Percentiles rank a stretch among this genome's conserved stretches.
Evolutionary conservation across 164 flowering plant species (phyloP).

Genomic region (Cinnamomum chago): DNA sequence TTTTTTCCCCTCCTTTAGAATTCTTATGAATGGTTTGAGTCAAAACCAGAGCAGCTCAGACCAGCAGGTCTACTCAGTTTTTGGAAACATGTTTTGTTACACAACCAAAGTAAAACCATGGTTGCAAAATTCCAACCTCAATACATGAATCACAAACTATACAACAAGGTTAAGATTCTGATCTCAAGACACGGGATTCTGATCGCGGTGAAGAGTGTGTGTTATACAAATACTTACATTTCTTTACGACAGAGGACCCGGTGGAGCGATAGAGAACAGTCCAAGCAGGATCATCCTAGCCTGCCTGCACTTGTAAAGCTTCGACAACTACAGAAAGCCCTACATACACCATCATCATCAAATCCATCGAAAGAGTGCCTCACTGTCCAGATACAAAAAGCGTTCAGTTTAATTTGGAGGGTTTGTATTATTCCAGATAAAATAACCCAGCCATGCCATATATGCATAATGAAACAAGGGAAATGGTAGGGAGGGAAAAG

Average conservation of each 20-base stretch:
- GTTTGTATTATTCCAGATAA: constrained; percentile 41
- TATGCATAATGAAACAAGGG: constrained; percentile 11
- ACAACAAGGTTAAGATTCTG: no score
- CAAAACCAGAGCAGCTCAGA: no score
- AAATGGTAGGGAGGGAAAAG: constrained; percentile 13
- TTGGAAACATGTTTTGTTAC: no score
- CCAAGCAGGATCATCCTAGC: not conserved
- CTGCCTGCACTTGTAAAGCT: constrained; percentile 10
- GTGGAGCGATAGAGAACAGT: not conserved
- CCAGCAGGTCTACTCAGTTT: no score
- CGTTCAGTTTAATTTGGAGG: not conserved
- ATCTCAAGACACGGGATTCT: no score
- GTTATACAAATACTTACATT: constrained; percentile 8
- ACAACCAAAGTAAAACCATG: no score
- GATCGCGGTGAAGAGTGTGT: not conserved
- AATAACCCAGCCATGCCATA: constrained; percentile 29
- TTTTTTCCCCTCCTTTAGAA: no score
- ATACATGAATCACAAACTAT: no score
- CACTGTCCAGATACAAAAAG: not conserved
- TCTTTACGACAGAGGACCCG: not conserved
- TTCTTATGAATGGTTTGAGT: no score
- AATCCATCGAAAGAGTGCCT: not conserved
- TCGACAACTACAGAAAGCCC: constrained; percentile 4
- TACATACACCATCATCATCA: constrained; percentile 3
- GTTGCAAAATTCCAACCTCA: no score